These are phyloP conservation scores for Posidonia australis DNA, from an alignment of 106 monocot genomes.

Conservation along the genomic window DNA sequence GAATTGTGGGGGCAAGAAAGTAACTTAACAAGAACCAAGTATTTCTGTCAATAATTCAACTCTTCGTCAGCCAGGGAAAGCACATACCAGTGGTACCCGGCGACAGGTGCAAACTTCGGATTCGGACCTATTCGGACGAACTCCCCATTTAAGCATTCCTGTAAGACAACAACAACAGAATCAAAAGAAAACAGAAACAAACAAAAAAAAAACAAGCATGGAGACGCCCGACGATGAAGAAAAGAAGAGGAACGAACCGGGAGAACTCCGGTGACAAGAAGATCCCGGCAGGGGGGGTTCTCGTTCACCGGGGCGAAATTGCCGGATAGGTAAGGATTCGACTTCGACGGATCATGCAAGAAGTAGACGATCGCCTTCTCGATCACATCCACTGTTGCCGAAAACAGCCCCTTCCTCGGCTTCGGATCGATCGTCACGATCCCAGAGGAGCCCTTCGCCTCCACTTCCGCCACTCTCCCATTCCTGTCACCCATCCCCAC, in stretches of 20 bases:
- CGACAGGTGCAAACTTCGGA: constrained; percentile 76
- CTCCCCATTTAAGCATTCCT: constrained; percentile 99
- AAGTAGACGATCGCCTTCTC: constrained; percentile 29
- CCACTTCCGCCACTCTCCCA: no score
- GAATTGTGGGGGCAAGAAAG: no score
- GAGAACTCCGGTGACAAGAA: constrained; percentile 50
- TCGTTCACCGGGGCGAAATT: constrained; percentile 58
- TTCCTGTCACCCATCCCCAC: no score
- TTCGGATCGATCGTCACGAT: constrained; percentile 39
- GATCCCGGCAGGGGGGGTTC: constrained; percentile 55
- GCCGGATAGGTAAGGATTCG: constrained; percentile 53
- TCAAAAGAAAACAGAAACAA: background rate
- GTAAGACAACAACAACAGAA: background rate
- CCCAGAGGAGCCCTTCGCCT: no score
- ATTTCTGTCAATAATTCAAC: no score
- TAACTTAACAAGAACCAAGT: no score
- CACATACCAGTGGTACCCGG: constrained; percentile 97
- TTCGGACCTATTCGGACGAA: constrained; percentile 92
- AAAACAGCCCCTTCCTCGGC: constrained; percentile 50
- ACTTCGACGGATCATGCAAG: constrained; percentile 33
- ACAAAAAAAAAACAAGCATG: background rate
- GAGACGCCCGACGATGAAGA: background rate
- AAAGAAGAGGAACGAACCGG: no score
- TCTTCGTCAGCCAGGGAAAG: no score
- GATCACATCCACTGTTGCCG: constrained; percentile 41